These are phyloP conservation scores for Kodamaea jinghongensis DNA, from an alignment of 805 yeast genomes.

Conservation along the genomic window DNA sequence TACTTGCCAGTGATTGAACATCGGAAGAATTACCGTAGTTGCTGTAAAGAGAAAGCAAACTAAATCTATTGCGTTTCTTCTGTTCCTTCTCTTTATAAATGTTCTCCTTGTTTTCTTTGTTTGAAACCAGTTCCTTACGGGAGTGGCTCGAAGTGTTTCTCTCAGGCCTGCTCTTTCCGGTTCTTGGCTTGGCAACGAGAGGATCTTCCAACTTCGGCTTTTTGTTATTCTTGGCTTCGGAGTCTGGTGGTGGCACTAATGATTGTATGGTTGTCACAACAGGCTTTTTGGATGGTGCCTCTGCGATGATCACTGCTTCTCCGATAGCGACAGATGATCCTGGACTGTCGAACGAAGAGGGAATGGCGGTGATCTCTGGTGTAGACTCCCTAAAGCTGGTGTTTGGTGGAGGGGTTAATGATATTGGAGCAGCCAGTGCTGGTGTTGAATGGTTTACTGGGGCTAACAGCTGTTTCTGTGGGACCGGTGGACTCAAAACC, in stretches of 20 bases:
- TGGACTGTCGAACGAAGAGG: constrained; percentile 7
- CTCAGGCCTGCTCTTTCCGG: constrained; percentile 1
- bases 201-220: constrained; percentile 6
- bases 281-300: constrained; percentile 9
- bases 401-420: neutral
- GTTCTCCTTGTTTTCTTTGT: constrained; percentile 21
- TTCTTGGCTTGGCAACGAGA: constrained; percentile 2
- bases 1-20: constrained; percentile 5
- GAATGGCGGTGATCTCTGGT: constrained; percentile 2
- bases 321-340: constrained; percentile 6
- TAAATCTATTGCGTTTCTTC: constrained; percentile 42
- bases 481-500: constrained; percentile 7
- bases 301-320: constrained; percentile 8
- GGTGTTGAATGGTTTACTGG: no score
- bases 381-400: constrained; percentile 1
- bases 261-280: constrained; percentile 6
- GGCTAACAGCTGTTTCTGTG: neutral
- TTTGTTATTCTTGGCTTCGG: constrained; percentile 1
- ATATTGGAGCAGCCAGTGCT: neutral
- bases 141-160: constrained; percentile 2
- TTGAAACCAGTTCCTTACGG: constrained; percentile 2
- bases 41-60: constrained; percentile 43
- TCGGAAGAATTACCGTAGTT: constrained; percentile 20
- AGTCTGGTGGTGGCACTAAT: constrained; percentile 2
- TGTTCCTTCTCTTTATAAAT: constrained; percentile 21